phyloP scores from a whole-genome alignment of 2,329 filamentous ascomycete genomes.

The Trichoderma breve region DNA sequence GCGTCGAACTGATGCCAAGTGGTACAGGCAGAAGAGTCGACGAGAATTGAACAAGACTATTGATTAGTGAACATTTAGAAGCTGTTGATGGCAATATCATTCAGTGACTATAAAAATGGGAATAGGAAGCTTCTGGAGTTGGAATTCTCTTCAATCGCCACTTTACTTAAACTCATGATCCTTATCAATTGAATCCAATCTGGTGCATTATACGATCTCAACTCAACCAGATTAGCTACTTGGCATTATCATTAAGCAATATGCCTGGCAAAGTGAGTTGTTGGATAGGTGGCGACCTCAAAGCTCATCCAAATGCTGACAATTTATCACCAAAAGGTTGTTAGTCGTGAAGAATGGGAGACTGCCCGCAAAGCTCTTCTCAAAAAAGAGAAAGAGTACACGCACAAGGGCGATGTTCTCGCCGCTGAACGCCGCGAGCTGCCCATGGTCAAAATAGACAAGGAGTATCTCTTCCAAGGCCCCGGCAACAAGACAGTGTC shows the following conservation, averaged over 20 bases:
- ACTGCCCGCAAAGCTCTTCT: constrained; percentile 35
- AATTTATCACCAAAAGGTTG: constrained; percentile 26
- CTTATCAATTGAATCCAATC: neutral
- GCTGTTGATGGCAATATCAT: neutral
- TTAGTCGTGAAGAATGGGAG: constrained; percentile 36
- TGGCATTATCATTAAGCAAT: neutral
- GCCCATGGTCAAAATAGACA: constrained; percentile 40
- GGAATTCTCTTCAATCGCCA: neutral
- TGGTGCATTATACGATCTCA: neutral
- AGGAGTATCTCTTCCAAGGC: constrained; percentile 37
- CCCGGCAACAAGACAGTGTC: constrained; percentile 27
- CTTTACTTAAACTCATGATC: neutral
- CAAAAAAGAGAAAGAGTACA: constrained; percentile 36
- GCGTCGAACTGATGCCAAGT: constrained; percentile 4
- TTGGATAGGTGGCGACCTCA: neutral
- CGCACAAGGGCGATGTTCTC: constrained; percentile 31
- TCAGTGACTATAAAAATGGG: neutral
- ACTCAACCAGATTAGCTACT: neutral
- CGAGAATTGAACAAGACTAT: neutral
- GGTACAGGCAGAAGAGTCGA: neutral
- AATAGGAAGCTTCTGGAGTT: neutral
- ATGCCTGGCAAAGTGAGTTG: constrained; percentile 11
- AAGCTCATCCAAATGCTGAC: neutral
- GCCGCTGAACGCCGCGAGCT: constrained; percentile 35
- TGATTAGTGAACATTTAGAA: neutral